Evolutionary conservation across 2,329 filamentous ascomycete genomes (phyloP).

Genomic region (Neurospora sp.): DNA sequence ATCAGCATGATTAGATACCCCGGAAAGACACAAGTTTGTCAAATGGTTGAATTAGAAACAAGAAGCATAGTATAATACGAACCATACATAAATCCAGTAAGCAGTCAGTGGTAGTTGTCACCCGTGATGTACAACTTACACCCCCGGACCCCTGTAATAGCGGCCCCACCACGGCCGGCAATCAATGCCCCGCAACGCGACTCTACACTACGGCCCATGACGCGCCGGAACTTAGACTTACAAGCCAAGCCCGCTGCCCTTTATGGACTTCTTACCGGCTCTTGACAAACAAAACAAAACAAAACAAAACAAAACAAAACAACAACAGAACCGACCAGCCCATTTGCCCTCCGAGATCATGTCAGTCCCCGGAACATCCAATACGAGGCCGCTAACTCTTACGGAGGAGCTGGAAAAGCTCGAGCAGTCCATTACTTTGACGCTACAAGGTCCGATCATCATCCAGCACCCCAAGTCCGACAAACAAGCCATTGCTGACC

Average conservation of each 20-base stretch:
- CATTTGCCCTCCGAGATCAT: slow-evolving; percentile 23
- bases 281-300: slow-evolving; percentile 6
- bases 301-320: slow-evolving; percentile 2
- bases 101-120: background rate
- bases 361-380: slow-evolving; percentile 38
- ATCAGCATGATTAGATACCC: background rate
- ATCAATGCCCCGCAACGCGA: background rate
- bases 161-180: background rate
- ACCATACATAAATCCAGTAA: background rate
- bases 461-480: background rate
- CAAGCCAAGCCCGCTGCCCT: background rate
- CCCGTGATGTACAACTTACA: background rate
- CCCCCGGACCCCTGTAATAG: background rate
- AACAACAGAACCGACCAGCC: slow-evolving; percentile 6
- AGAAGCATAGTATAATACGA: background rate
- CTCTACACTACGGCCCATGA: background rate
- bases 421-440: slow-evolving; percentile 93
- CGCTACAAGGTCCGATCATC: slow-evolving; percentile 62
- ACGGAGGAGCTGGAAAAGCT: slow-evolving; percentile 94
- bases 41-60: background rate
- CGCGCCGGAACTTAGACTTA: background rate
- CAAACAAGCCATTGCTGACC: background rate
- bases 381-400: slow-evolving; percentile 55
- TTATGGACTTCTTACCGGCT: slow-evolving; percentile 2
- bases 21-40: background rate